Percentiles rank a stretch among this genome's conserved stretches.
Evolutionary conservation across 495 filamentous ascomycete genomes (phyloP).

Genomic region (Lophiostoma macrostomum): DNA sequence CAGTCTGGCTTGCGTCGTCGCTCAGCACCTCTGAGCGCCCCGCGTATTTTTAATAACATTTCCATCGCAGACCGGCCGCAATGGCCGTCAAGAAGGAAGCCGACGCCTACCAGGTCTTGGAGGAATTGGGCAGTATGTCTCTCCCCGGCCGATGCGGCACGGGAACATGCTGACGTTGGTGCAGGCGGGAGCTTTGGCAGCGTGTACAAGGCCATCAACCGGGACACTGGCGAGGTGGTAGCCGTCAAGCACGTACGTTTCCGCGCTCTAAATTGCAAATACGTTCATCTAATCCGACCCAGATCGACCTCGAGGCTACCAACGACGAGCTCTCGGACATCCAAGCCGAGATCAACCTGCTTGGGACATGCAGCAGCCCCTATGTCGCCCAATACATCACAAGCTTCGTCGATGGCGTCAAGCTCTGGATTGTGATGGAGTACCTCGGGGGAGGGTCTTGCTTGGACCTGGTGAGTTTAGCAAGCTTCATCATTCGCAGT

Average conservation of each 20-base stretch:
- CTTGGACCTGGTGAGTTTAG: conserved; percentile 67
- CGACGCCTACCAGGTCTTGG: conserved; percentile 87
- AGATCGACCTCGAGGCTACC: conserved; percentile 98
- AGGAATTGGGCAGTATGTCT: conserved; percentile 80
- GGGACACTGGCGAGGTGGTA: conserved; percentile 78
- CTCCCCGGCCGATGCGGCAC: neutral
- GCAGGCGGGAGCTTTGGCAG: conserved; percentile 88
- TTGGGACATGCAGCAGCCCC: conserved; percentile 88
- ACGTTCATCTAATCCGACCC: conserved; percentile 2
- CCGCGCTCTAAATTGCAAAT: neutral
- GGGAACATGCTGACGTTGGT: conserved; percentile 1
- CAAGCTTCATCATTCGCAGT: neutral
- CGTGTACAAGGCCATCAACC: conserved; percentile 93
- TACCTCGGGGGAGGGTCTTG: conserved; percentile 92
- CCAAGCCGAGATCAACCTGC: conserved; percentile 92
- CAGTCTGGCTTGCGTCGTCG: conserved; percentile 13
- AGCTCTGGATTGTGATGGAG: conserved; percentile 99
- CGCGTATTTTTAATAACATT: conserved; percentile 10
- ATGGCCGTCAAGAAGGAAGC: conserved; percentile 76
- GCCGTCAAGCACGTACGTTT: conserved; percentile 78
- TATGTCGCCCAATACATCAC: conserved; percentile 96
- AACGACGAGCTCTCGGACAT: conserved; percentile 98
- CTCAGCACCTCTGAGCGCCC: conserved; percentile 10
- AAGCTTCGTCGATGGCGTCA: conserved; percentile 88
- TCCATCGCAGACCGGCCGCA: conserved; percentile 26